A percentile compares a stretch with the other conserved stretches of the same genome.
Evolutionary conservation across 352 stramenopile species (phyloP).

Genomic region (Phytophthora boehmeriae): DNA sequence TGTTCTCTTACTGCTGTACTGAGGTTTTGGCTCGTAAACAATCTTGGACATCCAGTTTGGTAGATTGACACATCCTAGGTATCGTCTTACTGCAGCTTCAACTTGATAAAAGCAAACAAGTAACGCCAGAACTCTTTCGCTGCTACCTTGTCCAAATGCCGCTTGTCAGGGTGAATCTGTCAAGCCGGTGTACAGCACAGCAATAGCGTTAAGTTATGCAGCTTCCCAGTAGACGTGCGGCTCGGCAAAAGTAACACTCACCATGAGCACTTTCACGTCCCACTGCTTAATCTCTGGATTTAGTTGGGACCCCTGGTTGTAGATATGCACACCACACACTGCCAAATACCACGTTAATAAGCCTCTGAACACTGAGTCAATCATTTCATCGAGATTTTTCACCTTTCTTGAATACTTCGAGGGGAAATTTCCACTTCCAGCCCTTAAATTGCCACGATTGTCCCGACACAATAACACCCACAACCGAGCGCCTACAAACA

Average conservation of each 20-base stretch:
- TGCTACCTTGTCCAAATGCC: slow-evolving; percentile 91
- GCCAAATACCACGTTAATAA: slow-evolving; percentile 9
- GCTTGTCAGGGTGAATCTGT: slow-evolving; percentile 90
- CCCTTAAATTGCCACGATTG: slow-evolving; percentile 94
- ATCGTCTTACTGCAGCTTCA: slow-evolving; percentile 68
- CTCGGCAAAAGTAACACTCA: slow-evolving; percentile 18
- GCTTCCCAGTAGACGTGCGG: not conserved
- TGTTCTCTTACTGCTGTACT: not conserved
- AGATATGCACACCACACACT: slow-evolving; percentile 88
- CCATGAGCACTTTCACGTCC: slow-evolving; percentile 92
- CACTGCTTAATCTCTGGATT: slow-evolving; percentile 88
- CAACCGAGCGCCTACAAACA: slow-evolving; percentile 75
- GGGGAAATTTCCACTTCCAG: slow-evolving; percentile 92
- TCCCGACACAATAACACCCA: slow-evolving; percentile 89
- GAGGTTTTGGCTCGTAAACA: not conserved
- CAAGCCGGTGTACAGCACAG: slow-evolving; percentile 1
- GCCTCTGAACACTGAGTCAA: slow-evolving; percentile 7
- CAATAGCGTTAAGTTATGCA: slow-evolving; percentile 2
- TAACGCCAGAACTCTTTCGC: slow-evolving; percentile 92
- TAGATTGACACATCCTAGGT: not conserved
- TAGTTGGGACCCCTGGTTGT: slow-evolving; percentile 82
- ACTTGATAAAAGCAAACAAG: slow-evolving; percentile 87
- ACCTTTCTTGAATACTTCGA: slow-evolving; percentile 93
- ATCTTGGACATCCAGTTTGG: not conserved
- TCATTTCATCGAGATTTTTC: not conserved